Base-by-base conservation (phyloP, 768 basidiomycete genomes). In the Suillus luteus region DNA sequence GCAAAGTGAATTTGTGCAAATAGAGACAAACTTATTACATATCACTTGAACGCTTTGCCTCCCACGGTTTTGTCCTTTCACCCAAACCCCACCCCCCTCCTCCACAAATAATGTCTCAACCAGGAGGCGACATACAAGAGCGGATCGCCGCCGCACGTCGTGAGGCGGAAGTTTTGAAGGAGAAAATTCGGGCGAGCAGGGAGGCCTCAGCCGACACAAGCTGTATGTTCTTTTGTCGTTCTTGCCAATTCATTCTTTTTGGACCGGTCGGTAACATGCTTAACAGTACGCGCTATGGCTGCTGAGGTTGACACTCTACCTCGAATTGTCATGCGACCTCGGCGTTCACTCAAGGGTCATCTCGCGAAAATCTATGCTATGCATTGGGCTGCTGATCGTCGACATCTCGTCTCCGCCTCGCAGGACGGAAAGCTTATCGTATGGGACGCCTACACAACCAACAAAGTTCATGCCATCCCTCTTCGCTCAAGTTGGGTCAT, bases 391-490 rank as follows among this genome's bases (percentile, higher is more conserved):
- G 89, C 92, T 60, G 96, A 99, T 82, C 87, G 95, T 72, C 85
- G 97, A 71, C 96, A 99, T 82, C 87, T 99, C 65, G 96, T 99
- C 41, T 99, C 97, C 17, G 96, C 96, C n/a, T 99, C 96, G 2
- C 96, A 99, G 76, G 96, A 99, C 74, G 96, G 96, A 60, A 99
- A 99, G 78, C 86, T 99, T 64, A 99, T 99, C 74, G 96, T 99
- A 61, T 99, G 96, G 96, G 96, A 99, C 78, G 96, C 96, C 59
- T 99, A 99, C 79, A 99, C 96, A n/a, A 97, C 96, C 64, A 99
- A 99, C 86, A 99, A 99, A 82, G 96, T 99, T 65, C 97, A 99
- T 74, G 96, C 96, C 69, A 99, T 99, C 75, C 96, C 96, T 59
- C 82, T 99, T 55, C 90, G 96, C 60, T 97, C 95, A 54, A 95